These are phyloP conservation scores for Talaromyces sp. DNA, from an alignment of 2,329 filamentous ascomycete genomes.

Conservation along the genomic window DNA sequence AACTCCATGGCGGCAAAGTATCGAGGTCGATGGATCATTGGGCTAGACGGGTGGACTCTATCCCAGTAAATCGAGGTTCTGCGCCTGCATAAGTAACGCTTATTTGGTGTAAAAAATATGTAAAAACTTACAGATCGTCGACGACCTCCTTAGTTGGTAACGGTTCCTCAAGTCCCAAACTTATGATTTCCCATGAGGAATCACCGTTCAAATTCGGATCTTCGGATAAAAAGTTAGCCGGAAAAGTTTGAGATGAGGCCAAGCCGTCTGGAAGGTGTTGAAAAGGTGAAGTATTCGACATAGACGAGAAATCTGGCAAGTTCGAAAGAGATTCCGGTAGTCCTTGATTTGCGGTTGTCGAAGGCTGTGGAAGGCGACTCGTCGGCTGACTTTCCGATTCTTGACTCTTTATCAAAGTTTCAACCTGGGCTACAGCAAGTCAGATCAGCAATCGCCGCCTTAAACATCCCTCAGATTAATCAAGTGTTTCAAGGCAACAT, in stretches of 20 bases:
- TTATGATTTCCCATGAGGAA: constrained; percentile 81
- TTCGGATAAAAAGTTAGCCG: constrained; percentile 13
- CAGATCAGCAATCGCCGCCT: constrained; percentile 11
- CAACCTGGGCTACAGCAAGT: constrained; percentile 68
- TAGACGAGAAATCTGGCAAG: constrained; percentile 19
- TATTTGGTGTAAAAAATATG: not conserved
- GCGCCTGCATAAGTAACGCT: constrained; percentile 15
- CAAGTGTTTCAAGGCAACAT: constrained; percentile 32
- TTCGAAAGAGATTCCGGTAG: constrained; percentile 25
- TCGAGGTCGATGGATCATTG: constrained; percentile 83
- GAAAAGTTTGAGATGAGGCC: not conserved
- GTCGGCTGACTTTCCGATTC: constrained; percentile 41
- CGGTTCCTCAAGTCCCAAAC: constrained; percentile 73
- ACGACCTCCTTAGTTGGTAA: constrained; percentile 73
- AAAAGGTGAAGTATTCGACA: constrained; percentile 16
- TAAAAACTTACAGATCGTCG: constrained; percentile 64
- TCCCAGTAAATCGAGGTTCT: constrained; percentile 84
- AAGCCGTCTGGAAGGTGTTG: not conserved
- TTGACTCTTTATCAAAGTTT: constrained; percentile 80
- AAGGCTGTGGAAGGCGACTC: constrained; percentile 13
- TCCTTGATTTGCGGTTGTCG: constrained; percentile 15
- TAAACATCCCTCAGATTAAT: not conserved
- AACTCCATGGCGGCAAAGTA: constrained; percentile 87
- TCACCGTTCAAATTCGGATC: constrained; percentile 25
- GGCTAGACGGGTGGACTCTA: constrained; percentile 77